Evolutionary conservation across 768 basidiomycete genomes (phyloP).

Genomic region (Cantharellus anzutake): DNA sequence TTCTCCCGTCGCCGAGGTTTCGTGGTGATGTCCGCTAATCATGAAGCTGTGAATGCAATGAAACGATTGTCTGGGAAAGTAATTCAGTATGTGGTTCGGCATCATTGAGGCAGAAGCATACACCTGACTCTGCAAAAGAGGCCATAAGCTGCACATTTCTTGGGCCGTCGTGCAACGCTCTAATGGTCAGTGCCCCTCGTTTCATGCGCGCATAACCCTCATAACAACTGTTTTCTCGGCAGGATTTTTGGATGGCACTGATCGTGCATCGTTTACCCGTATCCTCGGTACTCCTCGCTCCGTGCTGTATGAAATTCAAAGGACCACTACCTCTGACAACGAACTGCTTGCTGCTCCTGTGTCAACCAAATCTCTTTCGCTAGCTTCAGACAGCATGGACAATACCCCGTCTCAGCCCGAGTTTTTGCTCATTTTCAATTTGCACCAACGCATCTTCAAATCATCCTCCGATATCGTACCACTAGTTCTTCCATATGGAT

Average conservation of each 20-base stretch:
- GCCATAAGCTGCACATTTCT: slow-evolving; percentile 60
- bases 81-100: slow-evolving; percentile 33
- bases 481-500: background rate
- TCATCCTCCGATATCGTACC: background rate
- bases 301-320: background rate
- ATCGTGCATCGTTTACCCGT: background rate
- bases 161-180: slow-evolving; percentile 83
- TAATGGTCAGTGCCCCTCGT: background rate
- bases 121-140: slow-evolving; percentile 22
- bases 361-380: background rate
- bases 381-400: background rate
- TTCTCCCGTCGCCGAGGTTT: slow-evolving; percentile 70
- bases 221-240: background rate
- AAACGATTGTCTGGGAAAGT: slow-evolving; percentile 42
- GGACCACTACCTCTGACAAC: background rate
- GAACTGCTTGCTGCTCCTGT: background rate
- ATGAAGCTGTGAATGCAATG: slow-evolving; percentile 55
- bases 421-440: background rate
- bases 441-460: background rate
- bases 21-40: slow-evolving; percentile 58
- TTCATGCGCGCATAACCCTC: background rate
- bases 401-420: background rate
- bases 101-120: background rate
- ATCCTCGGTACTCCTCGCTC: background rate
- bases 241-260: background rate